phyloP scores from a whole-genome alignment of 192 early-diverging fungal species.

The Spizellomyces punctatus region DNA sequence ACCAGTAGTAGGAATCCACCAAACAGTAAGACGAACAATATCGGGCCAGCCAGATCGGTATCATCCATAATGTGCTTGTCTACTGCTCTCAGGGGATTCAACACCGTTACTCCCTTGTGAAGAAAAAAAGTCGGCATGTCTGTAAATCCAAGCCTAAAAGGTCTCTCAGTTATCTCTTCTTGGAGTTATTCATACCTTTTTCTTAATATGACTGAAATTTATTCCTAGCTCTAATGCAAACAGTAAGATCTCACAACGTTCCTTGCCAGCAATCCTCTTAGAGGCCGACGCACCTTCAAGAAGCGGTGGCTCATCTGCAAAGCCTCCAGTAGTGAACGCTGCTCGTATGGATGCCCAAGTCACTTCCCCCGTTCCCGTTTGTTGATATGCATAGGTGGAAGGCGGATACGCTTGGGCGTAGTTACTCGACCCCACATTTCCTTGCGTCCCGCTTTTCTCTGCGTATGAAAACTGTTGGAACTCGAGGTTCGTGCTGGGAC shows the following conservation, averaged over 20 bases:
- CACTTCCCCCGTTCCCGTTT: constrained; percentile 14
- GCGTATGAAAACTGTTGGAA: constrained; percentile 36
- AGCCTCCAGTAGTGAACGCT: constrained; percentile 92
- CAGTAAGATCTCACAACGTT: not conserved
- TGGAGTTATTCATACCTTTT: constrained; percentile 57
- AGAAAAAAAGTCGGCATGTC: no score
- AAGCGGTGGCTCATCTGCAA: constrained; percentile 90
- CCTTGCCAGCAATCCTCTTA: not conserved
- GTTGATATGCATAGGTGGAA: not conserved
- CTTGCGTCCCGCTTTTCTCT: not conserved
- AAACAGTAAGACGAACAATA: constrained; percentile 88
- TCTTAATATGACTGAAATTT: constrained; percentile 89
- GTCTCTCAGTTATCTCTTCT: not conserved
- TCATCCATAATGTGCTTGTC: constrained; percentile 91
- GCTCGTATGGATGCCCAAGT: constrained; percentile 48
- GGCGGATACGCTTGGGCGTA: not conserved
- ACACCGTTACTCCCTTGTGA: constrained; percentile 70
- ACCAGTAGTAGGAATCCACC: constrained; percentile 87
- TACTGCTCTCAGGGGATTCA: constrained; percentile 71
- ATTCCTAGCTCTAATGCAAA: constrained; percentile 79
- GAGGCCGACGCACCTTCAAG: constrained; percentile 67
- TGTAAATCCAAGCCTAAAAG: not conserved
- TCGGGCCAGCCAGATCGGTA: constrained; percentile 92
- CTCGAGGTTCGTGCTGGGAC: constrained; percentile 19
- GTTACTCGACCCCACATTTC: not conserved